Percentiles rank a stretch among this genome's conserved stretches.
Evolutionary conservation across 1,284 basidiomycete genomes (phyloP).

Genomic region (Gastroboletus turbinatus): DNA sequence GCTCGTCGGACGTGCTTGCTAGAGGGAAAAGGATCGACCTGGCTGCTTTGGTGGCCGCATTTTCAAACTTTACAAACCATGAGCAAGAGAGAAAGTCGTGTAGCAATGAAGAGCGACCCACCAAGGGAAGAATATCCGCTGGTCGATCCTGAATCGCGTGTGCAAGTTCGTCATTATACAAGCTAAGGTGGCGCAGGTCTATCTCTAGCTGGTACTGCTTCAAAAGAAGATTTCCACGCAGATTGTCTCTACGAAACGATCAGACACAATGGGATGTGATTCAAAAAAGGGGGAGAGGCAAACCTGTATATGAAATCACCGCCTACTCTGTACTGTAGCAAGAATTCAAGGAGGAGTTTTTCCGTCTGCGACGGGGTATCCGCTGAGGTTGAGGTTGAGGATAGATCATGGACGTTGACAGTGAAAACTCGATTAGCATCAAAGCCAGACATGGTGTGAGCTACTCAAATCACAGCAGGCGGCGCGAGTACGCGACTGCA

Average conservation of each 20-base stretch:
- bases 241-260: constrained; percentile 67
- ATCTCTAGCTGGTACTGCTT: constrained; percentile 93
- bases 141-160: constrained; percentile 89
- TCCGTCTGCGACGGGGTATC: constrained; percentile 81
- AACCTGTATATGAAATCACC: constrained; percentile 88
- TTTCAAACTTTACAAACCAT: constrained; percentile 69
- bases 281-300: constrained; percentile 4
- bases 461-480: constrained; percentile 6
- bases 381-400: constrained; percentile 49
- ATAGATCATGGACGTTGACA: constrained; percentile 66
- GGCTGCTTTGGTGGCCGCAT: constrained; percentile 81
- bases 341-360: constrained; percentile 79
- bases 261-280: not conserved
- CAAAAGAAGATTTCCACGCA: constrained; percentile 86
- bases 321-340: constrained; percentile 83
- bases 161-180: constrained; percentile 93
- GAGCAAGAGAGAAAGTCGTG: not conserved
- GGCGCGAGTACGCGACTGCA: constrained; percentile 7
- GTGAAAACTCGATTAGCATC: constrained; percentile 79
- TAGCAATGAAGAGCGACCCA: constrained; percentile 36
- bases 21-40: constrained; percentile 79
- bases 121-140: constrained; percentile 86
- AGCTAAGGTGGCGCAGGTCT: constrained; percentile 85
- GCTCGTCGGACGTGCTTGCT: constrained; percentile 48
- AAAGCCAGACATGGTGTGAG: constrained; percentile 62